Evolutionary conservation across 345 rosid genomes (phyloP).

Genomic region (Pelargonium nanum): DNA sequence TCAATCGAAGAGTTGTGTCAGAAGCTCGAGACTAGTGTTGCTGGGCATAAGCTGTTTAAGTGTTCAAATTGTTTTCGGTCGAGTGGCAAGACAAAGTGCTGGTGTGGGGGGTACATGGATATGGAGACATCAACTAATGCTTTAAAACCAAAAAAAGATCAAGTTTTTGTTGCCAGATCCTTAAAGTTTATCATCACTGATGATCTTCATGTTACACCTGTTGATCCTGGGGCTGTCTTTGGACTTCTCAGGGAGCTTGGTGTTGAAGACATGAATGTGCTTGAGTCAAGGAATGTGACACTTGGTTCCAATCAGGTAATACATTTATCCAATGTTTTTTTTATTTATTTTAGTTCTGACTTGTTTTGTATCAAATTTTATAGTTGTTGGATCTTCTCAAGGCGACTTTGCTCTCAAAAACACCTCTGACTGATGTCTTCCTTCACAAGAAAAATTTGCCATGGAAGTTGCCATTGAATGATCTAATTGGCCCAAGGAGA

Average conservation of each 20-base stretch:
- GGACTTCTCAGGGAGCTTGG: slow-evolving; percentile 15
- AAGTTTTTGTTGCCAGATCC: slow-evolving; percentile 11
- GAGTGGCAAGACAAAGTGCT: too few species aligned
- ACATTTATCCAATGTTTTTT: not conserved
- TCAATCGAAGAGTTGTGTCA: slow-evolving; percentile 6
- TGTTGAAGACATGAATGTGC: slow-evolving; percentile 8
- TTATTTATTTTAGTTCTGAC: not conserved
- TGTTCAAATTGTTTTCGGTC: too few species aligned
- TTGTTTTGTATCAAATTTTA: not conserved
- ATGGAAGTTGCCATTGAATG: too few species aligned
- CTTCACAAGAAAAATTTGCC: slow-evolving; percentile 6
- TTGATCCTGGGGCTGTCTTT: slow-evolving; percentile 12
- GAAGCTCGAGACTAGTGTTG: slow-evolving; percentile 3
- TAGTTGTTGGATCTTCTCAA: slow-evolving; percentile 14
- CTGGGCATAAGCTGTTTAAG: too few species aligned
- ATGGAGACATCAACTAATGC: too few species aligned
- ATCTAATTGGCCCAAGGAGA: too few species aligned
- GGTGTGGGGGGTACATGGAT: too few species aligned
- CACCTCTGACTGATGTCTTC: slow-evolving; percentile 17
- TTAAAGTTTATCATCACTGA: slow-evolving; percentile 18
- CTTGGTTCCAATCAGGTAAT: slow-evolving; percentile 12
- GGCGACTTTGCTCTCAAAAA: slow-evolving; percentile 6
- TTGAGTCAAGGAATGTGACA: slow-evolving; percentile 9
- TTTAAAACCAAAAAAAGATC: too few species aligned
- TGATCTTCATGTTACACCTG: slow-evolving; percentile 12